Base-by-base conservation (phyloP, 257 asterid species). In the Fraxinus anomala region DNA sequence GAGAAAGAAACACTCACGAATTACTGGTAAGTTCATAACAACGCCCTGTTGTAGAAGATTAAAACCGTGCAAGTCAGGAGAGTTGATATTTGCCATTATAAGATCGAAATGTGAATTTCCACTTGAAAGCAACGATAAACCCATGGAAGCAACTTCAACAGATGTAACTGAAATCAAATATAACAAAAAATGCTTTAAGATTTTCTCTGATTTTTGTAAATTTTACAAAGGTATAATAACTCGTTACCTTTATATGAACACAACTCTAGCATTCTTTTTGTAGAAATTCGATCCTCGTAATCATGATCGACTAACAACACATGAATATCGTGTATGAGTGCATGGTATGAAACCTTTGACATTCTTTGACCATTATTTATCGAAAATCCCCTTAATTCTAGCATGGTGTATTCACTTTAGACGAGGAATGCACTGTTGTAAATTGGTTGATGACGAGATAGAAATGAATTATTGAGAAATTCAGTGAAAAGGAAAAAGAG, bases 221-320 rank as follows among this genome's bases (percentile, higher is more conserved):
- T 24, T 23, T 23, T 10, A 61, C 68, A 23, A 61, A 6, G 31
- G 3, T 21, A 24, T 2, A 14, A 61, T 61, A 61, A 61, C 69
- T 23, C 28, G 12, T 63, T 63, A 63, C 69, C 69, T 26, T 26
- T 63, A 26, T 63, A 24, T 26, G 69, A 63, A 63, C 31, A 26
- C 69, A 26, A 63, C 36, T 63, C 36, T 24, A 63, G 69, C 34
- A 10, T 63, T 26, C 24, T 26, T 12, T 14, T 19, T 63, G 33
- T 63, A 26, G 69, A 63, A 12, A 23, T 26, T 17, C 6, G 69
- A 63, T 17, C 69, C 34, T 23, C 36, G 4, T 11, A 63, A 23
- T 63, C 69, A 63, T 63, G 69, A 7, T 63, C 69, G 36, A 63
- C 36, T 23, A 63, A 31, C 36, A 63, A 63, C 69, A 63, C 69